Base-by-base conservation (phyloP, 768 basidiomycete species). In the Hypholoma fasciculare region DNA sequence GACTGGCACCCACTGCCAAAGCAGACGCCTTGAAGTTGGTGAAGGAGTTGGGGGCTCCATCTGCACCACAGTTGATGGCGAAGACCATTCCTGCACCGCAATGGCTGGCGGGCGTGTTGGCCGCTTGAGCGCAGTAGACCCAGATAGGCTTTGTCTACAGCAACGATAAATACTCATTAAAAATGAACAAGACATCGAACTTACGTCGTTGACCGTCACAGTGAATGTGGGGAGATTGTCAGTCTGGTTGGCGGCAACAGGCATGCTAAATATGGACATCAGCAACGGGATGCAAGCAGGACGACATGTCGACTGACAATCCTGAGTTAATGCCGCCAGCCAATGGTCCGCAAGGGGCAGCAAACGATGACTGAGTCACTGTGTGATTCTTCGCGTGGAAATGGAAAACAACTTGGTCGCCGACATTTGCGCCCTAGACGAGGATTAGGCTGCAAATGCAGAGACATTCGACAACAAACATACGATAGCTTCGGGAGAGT, bases 11-110 rank as follows among this genome's bases (percentile, higher is more conserved):
- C 50, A 83, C 68, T 3, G 79, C 81, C 46, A 85, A 74, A 36
- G 86, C 85, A 37, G 83, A 67, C 13, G 78, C 73, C 74, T 86
- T 81, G 77, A 87, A 86, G 64, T 80, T 80, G 47, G 74, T 71
- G 75, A 87, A 87, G 6, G 85, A 86, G 72, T 86, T 86, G 49
- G 81, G 68, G 43, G 75, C 60, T 57, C 80, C 84, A 62, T 81
- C 81, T 2, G 72, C 63, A 38, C 82, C 82, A 69, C 83, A 84
- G 71, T 88, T 87, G 66, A 87, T 78, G 17, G 84, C 80, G 66
- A 87, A 86, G 43, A 88, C 84, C 85, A 88, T 87, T 63, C 85
- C 86, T 59, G 71, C 63, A 54, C 84, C 84, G 62, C 87, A 87
- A 68, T 88, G 86, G 57, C 76, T 79, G 37, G 68, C 73, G 4